phyloP scores from a whole-genome alignment of 208 protist genomes.

The Crithidia fasciculata region DNA sequence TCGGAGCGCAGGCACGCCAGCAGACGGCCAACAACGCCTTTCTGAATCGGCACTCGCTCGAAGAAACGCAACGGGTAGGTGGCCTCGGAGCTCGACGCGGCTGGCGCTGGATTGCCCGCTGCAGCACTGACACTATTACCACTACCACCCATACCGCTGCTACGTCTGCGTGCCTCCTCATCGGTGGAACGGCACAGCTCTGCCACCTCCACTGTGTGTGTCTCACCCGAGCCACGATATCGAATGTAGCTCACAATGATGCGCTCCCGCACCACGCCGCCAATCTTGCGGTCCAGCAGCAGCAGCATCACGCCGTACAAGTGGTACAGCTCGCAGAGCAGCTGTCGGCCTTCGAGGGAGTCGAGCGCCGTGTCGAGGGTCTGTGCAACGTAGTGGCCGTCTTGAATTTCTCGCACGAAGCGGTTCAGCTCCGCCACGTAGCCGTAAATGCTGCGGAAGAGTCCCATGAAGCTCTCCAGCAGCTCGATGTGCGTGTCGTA shows the following conservation, averaged over 20 bases:
- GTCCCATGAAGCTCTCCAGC: constrained; percentile 95
- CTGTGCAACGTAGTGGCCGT: constrained; percentile 90
- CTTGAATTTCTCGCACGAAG: constrained; percentile 92
- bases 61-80: constrained; percentile 96
- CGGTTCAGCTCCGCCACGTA: constrained; percentile 94
- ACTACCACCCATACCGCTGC: not conserved
- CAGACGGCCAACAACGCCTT: constrained; percentile 86
- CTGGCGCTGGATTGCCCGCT: not conserved
- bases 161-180: constrained; percentile 39
- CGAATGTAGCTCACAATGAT: constrained; percentile 97
- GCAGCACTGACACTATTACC: not conserved
- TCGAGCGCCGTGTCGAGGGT: constrained; percentile 93
- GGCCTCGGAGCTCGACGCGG: constrained; percentile 4
- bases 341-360: constrained; percentile 96
- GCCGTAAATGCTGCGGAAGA: constrained; percentile 97
- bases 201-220: constrained; percentile 95
- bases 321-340: constrained; percentile 93
- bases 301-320: constrained; percentile 98
- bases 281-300: constrained; percentile 94
- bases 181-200: constrained; percentile 94
- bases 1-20: constrained; percentile 94
- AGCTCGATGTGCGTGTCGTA: constrained; percentile 93
- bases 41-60: constrained; percentile 69
- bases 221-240: constrained; percentile 92
- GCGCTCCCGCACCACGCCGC: constrained; percentile 94